These are phyloP conservation scores for Thinopyrum obtusiflorum DNA, from an alignment of 202 grass and related monocot genomes.

Conservation along the genomic window DNA sequence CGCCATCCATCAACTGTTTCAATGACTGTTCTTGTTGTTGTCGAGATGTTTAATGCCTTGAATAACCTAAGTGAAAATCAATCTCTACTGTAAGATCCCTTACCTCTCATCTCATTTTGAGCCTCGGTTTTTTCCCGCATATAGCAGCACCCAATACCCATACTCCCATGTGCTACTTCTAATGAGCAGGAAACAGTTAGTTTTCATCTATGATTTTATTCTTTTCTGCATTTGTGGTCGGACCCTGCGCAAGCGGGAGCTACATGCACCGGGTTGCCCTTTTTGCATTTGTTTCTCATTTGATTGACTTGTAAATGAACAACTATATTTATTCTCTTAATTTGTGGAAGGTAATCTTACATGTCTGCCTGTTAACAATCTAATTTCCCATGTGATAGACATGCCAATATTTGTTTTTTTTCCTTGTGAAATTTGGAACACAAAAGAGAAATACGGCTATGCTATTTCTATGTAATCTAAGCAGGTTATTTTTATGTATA, in stretches of 20 bases:
- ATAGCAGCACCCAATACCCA: not conserved
- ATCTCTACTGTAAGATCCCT: conserved; percentile 82
- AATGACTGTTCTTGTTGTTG: conserved; percentile 98
- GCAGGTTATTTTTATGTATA: not conserved
- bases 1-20: conserved; percentile 97
- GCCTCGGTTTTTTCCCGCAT: not conserved
- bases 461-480: not conserved
- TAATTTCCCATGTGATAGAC: not conserved
- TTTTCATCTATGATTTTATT: not conserved
- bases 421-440: not conserved
- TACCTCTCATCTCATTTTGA: conserved; percentile 24
- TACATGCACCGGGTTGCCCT: too few relatives aligned
- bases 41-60: conserved; percentile 99
- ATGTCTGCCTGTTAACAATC: not conserved
- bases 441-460: not conserved
- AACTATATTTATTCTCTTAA: conserved; percentile 1
- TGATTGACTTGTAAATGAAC: not conserved
- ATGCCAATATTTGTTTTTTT: not conserved
- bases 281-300: not conserved
- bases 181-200: not conserved
- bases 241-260: too few relatives aligned
- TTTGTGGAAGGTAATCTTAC: not conserved
- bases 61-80: conserved; percentile 99
- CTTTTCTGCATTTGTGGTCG: not conserved
- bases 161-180: conserved; percentile 5